phyloP scores from a whole-genome alignment of 345 rosid genomes.

The Salix suchowensis region DNA sequence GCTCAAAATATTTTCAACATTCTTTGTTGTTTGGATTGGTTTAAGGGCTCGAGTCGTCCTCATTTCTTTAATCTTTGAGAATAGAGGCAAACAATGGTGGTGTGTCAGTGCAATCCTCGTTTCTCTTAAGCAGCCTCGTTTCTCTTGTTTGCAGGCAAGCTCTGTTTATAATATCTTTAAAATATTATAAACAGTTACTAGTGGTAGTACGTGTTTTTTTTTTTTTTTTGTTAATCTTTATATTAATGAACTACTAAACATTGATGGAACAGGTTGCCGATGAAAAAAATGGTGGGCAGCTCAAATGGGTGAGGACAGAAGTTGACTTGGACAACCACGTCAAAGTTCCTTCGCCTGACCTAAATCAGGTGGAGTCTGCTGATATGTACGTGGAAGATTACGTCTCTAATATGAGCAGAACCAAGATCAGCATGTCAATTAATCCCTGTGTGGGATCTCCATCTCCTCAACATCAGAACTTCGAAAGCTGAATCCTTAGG shows the following conservation, averaged over 20 bases:
- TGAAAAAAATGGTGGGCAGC: slow-evolving; percentile 11
- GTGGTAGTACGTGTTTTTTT: neutral
- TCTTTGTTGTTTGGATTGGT: too few species aligned
- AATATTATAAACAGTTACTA: too few species aligned
- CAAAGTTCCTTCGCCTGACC: slow-evolving; percentile 21
- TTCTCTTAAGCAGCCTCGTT: too few species aligned
- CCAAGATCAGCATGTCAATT: slow-evolving; percentile 25
- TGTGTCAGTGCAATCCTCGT: too few species aligned
- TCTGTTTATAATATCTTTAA: too few species aligned
- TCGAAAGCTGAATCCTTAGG: slow-evolving; percentile 28
- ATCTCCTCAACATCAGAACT: slow-evolving; percentile 34
- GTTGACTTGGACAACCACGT: slow-evolving; percentile 39
- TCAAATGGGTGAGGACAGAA: slow-evolving; percentile 36
- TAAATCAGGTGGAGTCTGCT: slow-evolving; percentile 9
- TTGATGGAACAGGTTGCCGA: slow-evolving; percentile 19
- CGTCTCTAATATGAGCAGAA: slow-evolving; percentile 30
- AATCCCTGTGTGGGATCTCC: slow-evolving; percentile 48
- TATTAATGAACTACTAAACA: neutral
- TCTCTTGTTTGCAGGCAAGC: too few species aligned
- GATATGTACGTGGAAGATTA: slow-evolving; percentile 36
- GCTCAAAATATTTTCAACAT: too few species aligned
- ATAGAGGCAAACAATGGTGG: too few species aligned
- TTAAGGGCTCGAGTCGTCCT: too few species aligned
- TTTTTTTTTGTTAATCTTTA: too few species aligned
- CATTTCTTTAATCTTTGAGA: too few species aligned